These are phyloP conservation scores for Arthonia radiata DNA, from an alignment of 495 filamentous ascomycete genomes.

Conservation along the genomic window DNA sequence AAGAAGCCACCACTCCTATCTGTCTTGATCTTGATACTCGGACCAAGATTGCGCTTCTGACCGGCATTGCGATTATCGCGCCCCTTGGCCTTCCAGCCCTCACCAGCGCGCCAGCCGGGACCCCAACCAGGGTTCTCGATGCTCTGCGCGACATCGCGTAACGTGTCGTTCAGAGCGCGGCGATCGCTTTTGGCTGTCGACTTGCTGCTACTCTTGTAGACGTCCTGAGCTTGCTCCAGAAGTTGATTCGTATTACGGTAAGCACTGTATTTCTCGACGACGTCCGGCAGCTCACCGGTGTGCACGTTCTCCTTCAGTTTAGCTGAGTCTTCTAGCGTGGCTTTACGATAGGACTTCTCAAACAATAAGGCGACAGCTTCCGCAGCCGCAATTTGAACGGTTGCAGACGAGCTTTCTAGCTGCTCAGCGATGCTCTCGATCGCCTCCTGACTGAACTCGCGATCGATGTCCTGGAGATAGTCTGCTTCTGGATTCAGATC, in stretches of 20 bases:
- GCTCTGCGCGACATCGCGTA: slow-evolving; percentile 61
- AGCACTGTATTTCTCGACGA: slow-evolving; percentile 15
- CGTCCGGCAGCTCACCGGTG: slow-evolving; percentile 8
- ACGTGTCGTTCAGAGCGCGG: slow-evolving; percentile 50
- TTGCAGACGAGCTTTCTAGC: slow-evolving; percentile 47
- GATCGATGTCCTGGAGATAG: no score
- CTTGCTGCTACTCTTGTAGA: slow-evolving; percentile 38
- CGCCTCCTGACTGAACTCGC: no score
- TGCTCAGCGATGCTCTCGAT: slow-evolving; percentile 82
- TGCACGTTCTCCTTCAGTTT: slow-evolving; percentile 23
- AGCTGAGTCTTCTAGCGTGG: slow-evolving; percentile 29
- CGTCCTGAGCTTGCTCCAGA: slow-evolving; percentile 22
- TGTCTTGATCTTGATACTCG: slow-evolving; percentile 43
- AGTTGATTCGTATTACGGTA: slow-evolving; percentile 15
- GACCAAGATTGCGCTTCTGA: slow-evolving; percentile 30
- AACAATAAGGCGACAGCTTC: slow-evolving; percentile 78
- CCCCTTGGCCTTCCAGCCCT: no score
- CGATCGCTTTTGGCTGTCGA: slow-evolving; percentile 56
- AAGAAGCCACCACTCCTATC: slow-evolving; percentile 47
- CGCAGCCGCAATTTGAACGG: slow-evolving; percentile 66
- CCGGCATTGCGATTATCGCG: no score
- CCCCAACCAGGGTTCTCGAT: slow-evolving; percentile 55
- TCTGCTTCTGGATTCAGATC: slow-evolving; percentile 52
- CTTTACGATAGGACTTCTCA: slow-evolving; percentile 49
- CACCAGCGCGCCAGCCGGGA: slow-evolving; percentile 44